Evolutionary conservation across 2,329 filamentous ascomycete species (phyloP).

Genomic region (Podosphaera aphanis): DNA sequence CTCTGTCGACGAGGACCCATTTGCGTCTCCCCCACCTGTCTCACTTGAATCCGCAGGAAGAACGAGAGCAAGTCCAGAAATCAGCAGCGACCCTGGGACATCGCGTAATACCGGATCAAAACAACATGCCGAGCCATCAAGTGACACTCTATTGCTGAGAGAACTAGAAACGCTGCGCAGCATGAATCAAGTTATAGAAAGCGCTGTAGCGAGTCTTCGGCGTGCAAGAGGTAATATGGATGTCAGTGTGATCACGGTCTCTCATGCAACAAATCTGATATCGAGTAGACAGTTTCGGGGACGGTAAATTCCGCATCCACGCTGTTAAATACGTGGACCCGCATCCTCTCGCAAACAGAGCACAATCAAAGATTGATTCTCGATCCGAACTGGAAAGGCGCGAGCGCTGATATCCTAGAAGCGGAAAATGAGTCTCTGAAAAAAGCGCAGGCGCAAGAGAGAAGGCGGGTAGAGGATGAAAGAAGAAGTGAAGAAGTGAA

Average conservation of each 20-base stretch:
- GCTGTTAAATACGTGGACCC: constrained; percentile 83
- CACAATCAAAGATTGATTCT: constrained; percentile 86
- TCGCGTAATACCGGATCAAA: constrained; percentile 23
- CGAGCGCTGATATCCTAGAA: constrained; percentile 65
- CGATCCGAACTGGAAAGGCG: constrained; percentile 73
- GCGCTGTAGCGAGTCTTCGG: constrained; percentile 46
- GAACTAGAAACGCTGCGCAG: constrained; percentile 67
- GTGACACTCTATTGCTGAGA: constrained; percentile 49
- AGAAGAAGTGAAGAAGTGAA: constrained; percentile 48
- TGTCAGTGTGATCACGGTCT: constrained; percentile 21
- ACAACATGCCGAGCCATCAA: constrained; percentile 40
- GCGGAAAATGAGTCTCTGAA: constrained; percentile 57
- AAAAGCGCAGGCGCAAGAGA: constrained; percentile 54
- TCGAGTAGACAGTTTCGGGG: constrained; percentile 46
- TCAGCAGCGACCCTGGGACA: constrained; percentile 11
- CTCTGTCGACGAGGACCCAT: constrained; percentile 25
- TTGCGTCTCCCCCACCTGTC: constrained; percentile 25
- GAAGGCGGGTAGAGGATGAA: constrained; percentile 56
- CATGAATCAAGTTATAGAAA: constrained; percentile 74
- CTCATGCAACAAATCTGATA: background rate
- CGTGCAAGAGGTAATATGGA: constrained; percentile 57
- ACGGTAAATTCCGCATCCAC: constrained; percentile 76
- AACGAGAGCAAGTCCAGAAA: constrained; percentile 6
- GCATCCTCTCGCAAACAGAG: constrained; percentile 88
- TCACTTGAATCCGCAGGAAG: constrained; percentile 13